A percentile compares a stretch with the other conserved stretches of the same genome.
phyloP scores from a whole-genome alignment of 257 asterid genomes.

The Fraxinus americana region DNA sequence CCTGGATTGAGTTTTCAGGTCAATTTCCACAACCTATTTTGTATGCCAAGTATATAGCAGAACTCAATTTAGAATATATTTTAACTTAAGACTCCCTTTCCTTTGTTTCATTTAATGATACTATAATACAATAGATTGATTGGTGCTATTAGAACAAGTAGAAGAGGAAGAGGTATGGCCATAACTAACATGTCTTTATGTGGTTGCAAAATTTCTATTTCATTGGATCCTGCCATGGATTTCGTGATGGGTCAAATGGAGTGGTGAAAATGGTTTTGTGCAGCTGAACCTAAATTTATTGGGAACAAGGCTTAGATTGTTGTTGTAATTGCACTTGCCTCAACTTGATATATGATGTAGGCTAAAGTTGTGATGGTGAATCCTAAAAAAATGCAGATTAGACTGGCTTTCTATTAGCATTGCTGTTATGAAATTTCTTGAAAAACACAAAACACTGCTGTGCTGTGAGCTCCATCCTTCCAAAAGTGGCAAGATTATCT shows the following conservation, averaged over 20 bases:
- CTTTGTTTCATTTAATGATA: background rate
- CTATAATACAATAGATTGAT: background rate
- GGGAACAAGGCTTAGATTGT: background rate
- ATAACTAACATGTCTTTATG: background rate
- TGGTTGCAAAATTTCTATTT: background rate
- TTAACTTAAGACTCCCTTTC: too few relatives aligned
- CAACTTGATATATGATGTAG: background rate
- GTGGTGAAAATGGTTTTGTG: background rate
- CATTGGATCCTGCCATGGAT: background rate
- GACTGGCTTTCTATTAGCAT: background rate
- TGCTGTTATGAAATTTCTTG: background rate
- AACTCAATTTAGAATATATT: background rate
- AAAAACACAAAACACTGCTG: background rate
- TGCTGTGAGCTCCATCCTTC: background rate
- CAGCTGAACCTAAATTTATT: background rate
- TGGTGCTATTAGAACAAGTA: background rate
- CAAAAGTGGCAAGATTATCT: background rate
- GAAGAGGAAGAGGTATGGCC: background rate
- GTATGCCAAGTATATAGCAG: background rate
- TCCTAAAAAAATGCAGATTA: background rate
- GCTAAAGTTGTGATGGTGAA: background rate
- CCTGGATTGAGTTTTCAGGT: background rate
- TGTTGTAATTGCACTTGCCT: background rate
- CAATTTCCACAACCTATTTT: constrained; percentile 3
- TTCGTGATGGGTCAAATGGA: background rate